phyloP scores from a whole-genome alignment of 441 rosid genomes.

The Croton laevigatus region DNA sequence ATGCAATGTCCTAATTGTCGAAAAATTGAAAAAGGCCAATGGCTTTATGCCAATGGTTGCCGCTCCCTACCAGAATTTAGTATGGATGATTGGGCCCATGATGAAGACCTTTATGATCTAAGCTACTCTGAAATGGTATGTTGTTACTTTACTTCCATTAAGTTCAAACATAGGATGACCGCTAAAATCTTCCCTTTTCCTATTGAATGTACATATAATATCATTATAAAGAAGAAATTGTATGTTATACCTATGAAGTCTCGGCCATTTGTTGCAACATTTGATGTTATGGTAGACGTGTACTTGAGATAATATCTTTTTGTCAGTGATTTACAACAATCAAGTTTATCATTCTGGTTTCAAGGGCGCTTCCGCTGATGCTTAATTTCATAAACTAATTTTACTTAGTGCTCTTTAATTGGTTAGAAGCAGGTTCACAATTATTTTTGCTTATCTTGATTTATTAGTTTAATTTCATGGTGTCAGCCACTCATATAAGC shows the following conservation, averaged over 20 bases:
- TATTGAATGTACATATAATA: not conserved
- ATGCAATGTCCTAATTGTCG: conserved; percentile 99
- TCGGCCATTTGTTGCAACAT: conserved; percentile 4
- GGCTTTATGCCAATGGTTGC: conserved; percentile 88
- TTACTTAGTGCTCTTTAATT: too few species aligned
- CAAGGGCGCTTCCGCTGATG: too few species aligned
- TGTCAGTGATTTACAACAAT: not conserved
- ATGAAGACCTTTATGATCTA: conserved; percentile 85
- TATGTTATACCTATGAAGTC: not conserved
- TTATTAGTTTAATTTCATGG: too few species aligned
- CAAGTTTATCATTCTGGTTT: not conserved
- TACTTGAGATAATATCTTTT: not conserved
- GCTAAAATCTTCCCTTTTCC: not conserved
- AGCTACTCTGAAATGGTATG: conserved; percentile 86
- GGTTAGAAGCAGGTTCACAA: not conserved
- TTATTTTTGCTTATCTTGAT: too few species aligned
- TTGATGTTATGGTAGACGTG: not conserved
- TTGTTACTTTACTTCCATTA: not conserved
- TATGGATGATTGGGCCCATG: conserved; percentile 89
- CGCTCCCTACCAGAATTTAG: conserved; percentile 76
- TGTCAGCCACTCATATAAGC: too few species aligned
- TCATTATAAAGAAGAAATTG: not conserved
- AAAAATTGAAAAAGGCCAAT: conserved; percentile 94
- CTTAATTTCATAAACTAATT: too few species aligned
- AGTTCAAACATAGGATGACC: conserved; percentile 2